phyloP scores from a whole-genome alignment of 2,329 filamentous ascomycete genomes.

The Ophiognomonia clavigignenti-juglandacearum region DNA sequence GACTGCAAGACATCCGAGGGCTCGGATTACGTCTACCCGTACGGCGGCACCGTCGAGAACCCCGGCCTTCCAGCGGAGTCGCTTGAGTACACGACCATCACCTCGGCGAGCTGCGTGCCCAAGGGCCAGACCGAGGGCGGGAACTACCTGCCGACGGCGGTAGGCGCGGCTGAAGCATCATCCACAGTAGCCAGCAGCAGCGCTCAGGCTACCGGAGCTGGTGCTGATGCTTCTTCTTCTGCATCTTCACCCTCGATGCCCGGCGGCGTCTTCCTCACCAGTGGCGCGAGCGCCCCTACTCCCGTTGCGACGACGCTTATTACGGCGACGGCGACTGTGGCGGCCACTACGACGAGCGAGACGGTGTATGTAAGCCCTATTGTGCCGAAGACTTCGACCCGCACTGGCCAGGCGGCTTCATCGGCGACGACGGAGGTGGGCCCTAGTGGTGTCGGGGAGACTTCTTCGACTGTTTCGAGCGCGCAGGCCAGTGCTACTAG shows the following conservation, averaged over 20 bases:
- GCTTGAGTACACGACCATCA: conserved; percentile 10
- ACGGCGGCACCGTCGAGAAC: conserved; percentile 47
- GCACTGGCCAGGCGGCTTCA: neutral
- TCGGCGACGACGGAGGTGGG: neutral
- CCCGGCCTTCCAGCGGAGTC: conserved; percentile 8
- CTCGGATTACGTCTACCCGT: conserved; percentile 58
- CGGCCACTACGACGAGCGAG: neutral
- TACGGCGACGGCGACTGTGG: too few species aligned
- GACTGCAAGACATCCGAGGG: conserved; percentile 55
- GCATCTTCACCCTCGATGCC: too few species aligned
- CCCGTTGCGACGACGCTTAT: too few species aligned
- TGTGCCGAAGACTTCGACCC: neutral
- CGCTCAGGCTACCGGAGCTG: too few species aligned
- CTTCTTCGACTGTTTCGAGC: neutral
- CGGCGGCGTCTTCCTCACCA: too few species aligned
- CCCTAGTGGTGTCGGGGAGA: neutral
- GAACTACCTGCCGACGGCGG: conserved; percentile 17
- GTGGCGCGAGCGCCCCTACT: too few species aligned
- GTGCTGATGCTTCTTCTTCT: too few species aligned
- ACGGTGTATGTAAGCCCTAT: neutral
- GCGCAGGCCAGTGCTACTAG: neutral
- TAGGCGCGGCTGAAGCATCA: too few species aligned
- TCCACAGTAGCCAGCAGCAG: too few species aligned
- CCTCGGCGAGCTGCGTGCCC: conserved; percentile 13
- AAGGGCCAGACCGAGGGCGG: conserved; percentile 15